Percentiles rank a stretch among this genome's conserved stretches.
These are phyloP conservation scores for Colletotrichum orbiculare DNA, from an alignment of 2,329 filamentous ascomycete species.

Conservation along the genomic window DNA sequence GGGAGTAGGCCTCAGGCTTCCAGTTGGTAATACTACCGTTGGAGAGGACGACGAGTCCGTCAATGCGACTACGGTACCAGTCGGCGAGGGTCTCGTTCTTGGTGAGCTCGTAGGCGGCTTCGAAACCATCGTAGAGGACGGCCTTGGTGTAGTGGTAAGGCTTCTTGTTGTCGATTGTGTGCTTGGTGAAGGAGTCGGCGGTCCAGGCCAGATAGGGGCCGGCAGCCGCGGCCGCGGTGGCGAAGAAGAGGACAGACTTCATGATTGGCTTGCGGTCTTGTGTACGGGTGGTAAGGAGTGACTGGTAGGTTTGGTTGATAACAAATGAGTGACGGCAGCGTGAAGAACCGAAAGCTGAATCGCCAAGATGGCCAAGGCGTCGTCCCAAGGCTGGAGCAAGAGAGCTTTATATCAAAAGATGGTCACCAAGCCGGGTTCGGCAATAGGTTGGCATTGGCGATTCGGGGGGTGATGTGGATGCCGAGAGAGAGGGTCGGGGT, in stretches of 20 bases:
- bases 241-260: conserved; percentile 36
- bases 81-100: conserved; percentile 55
- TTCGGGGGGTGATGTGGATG: background rate
- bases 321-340: conserved; percentile 16
- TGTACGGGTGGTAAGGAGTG: conserved; percentile 4
- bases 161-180: conserved; percentile 50
- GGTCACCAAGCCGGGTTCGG: conserved; percentile 28
- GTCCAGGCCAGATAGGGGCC: conserved; percentile 51
- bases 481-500: conserved; percentile 22
- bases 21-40: conserved; percentile 55
- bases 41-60: conserved; percentile 55
- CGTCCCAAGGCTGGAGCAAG: conserved; percentile 6
- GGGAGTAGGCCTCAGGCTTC: conserved; percentile 53
- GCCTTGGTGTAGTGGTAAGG: conserved; percentile 57
- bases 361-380: conserved; percentile 14
- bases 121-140: conserved; percentile 58
- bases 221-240: conserved; percentile 33
- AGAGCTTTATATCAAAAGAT: conserved; percentile 18
- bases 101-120: conserved; percentile 58
- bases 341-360: conserved; percentile 26
- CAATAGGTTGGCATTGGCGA: conserved; percentile 3
- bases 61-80: conserved; percentile 57
- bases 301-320: background rate
- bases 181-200: conserved; percentile 59
- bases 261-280: conserved; percentile 1